These are phyloP conservation scores for Hygrocybe coccinea DNA, from an alignment of 768 basidiomycete genomes.

Conservation along the genomic window DNA sequence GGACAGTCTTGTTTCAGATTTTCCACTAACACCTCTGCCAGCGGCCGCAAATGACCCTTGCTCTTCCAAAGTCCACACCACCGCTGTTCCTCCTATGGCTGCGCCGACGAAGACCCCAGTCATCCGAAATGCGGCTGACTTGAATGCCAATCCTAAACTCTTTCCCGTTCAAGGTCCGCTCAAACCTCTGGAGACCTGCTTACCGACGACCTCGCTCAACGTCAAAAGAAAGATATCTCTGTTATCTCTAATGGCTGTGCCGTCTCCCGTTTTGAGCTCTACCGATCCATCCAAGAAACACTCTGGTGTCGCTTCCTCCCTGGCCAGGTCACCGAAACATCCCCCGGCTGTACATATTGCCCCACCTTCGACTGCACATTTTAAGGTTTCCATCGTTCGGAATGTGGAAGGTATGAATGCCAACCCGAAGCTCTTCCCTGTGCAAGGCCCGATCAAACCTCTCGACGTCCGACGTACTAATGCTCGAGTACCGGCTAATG, in stretches of 20 bases:
- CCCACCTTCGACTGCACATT: conserved; percentile 1
- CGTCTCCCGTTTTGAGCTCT: no score
- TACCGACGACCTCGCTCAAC: no score
- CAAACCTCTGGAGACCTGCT: neutral
- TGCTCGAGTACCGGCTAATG: no score
- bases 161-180: conserved; percentile 10
- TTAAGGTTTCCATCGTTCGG: neutral
- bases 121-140: conserved; percentile 5
- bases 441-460: conserved; percentile 9
- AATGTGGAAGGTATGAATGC: conserved; percentile 4
- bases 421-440: conserved; percentile 15
- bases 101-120: neutral
- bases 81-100: neutral
- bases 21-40: neutral
- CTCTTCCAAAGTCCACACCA: neutral
- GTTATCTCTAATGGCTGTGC: no score
- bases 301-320: no score
- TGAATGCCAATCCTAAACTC: conserved; percentile 10
- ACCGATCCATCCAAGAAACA: no score
- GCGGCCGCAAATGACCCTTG: neutral
- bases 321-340: no score
- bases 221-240: no score
- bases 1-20: neutral
- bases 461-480: neutral
- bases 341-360: neutral